Percentiles rank a stretch among this genome's conserved stretches.
These are phyloP conservation scores for Cucumis cinereus DNA, from an alignment of 306 rosid genomes.

Conservation along the genomic window DNA sequence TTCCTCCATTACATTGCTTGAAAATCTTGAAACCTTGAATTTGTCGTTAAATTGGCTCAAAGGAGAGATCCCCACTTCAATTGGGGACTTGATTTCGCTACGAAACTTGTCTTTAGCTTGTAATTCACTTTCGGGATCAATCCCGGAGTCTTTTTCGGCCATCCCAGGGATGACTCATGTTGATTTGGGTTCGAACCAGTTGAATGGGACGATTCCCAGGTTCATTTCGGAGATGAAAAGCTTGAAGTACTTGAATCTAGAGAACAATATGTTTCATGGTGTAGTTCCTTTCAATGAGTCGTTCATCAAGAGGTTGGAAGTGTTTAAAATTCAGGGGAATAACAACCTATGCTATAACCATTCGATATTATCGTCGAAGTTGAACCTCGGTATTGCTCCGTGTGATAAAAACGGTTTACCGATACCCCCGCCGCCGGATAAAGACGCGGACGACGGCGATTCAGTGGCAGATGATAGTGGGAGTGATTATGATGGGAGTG, in stretches of 20 bases:
- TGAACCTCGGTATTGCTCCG: constrained; percentile 83
- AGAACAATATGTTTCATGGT: constrained; percentile 60
- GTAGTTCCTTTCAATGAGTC: constrained; percentile 63
- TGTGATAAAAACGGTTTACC: constrained; percentile 88
- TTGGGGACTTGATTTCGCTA: constrained; percentile 69
- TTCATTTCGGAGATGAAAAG: constrained; percentile 61
- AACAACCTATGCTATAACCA: constrained; percentile 69
- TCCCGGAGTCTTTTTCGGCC: constrained; percentile 73
- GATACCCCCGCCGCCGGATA: constrained; percentile 57
- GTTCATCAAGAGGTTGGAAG: constrained; percentile 39
- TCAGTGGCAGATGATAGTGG: constrained; percentile 39
- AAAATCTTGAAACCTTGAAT: constrained; percentile 40
- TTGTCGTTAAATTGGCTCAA: constrained; percentile 49
- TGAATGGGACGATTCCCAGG: constrained; percentile 79
- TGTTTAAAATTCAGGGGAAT: constrained; percentile 63
- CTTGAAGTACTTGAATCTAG: constrained; percentile 72
- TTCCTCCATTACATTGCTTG: constrained; percentile 44
- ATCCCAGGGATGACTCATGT: constrained; percentile 45
- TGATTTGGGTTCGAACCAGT: constrained; percentile 85
- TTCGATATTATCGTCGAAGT: constrained; percentile 52
- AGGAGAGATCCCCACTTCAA: constrained; percentile 56
- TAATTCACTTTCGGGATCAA: constrained; percentile 62
- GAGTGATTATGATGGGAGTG: constrained; percentile 34
- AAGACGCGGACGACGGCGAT: constrained; percentile 21
- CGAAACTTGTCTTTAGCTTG: constrained; percentile 50